Conservation (phyloP, 2,329 filamentous ascomycete species). For the Colletotrichum chrysophilum region DNA sequence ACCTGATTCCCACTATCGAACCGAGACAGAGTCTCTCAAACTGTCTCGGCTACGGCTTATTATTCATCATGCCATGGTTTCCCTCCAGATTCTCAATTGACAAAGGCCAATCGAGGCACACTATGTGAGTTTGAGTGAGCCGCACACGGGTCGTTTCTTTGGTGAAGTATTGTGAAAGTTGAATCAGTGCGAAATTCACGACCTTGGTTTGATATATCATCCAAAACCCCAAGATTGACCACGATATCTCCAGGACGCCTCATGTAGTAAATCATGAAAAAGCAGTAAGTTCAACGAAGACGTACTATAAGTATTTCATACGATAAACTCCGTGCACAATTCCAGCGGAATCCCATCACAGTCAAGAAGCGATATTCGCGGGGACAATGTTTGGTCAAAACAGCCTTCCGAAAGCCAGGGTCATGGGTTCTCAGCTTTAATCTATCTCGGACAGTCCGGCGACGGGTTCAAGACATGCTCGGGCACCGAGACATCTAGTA, state of each 20-base stretch:
- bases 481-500: neutral
- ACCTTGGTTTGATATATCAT: neutral
- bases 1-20: neutral
- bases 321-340: neutral
- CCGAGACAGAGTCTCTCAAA: neutral
- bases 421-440: neutral
- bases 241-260: neutral
- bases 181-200: neutral
- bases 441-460: neutral
- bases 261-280: neutral
- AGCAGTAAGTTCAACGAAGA: fast-evolving
- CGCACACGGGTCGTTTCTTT: neutral
- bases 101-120: neutral
- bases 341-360: neutral
- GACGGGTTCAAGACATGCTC: neutral
- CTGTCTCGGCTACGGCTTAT: neutral
- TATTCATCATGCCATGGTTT: neutral
- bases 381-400: neutral
- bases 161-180: neutral
- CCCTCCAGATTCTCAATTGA: neutral
- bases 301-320: neutral
- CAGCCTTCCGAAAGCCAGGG: neutral
- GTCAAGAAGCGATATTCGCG: fast-evolving
- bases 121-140: neutral
- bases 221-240: neutral